phyloP scores from a whole-genome alignment of 192 early-diverging fungal genomes.

The Chytriomyces confervae region DNA sequence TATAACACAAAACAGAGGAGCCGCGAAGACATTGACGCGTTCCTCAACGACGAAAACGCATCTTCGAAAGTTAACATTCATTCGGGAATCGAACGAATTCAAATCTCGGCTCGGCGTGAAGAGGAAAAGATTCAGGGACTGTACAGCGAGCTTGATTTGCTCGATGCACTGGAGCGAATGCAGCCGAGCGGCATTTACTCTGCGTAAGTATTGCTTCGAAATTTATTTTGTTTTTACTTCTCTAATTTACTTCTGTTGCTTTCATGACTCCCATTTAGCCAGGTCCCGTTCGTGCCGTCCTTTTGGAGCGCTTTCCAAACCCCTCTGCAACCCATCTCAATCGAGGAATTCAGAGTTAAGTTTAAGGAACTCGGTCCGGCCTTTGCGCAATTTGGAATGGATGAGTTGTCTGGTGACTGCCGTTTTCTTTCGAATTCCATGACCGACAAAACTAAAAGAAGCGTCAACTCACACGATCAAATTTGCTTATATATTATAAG shows the following conservation, averaged over 20 bases:
- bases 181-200: neutral
- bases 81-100: constrained; percentile 7
- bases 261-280: neutral
- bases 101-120: neutral
- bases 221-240: neutral
- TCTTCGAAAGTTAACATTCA: neutral
- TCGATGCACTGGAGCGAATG: constrained; percentile 35
- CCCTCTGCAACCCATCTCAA: constrained; percentile 2
- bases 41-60: constrained; percentile 12
- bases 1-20: neutral
- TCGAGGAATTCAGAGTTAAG: constrained; percentile 40
- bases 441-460: neutral
- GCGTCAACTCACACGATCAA: neutral
- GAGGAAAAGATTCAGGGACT: constrained; percentile 29
- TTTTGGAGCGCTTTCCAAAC: constrained; percentile 40
- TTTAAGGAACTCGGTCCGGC: constrained; percentile 39
- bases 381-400: constrained; percentile 36
- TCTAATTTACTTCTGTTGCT: no score
- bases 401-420: constrained; percentile 22
- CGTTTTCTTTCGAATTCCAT: neutral
- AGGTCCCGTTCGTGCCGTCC: neutral
- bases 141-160: constrained; percentile 49
- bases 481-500: neutral
- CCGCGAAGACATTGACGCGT: neutral
- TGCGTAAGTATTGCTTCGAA: neutral